Conservation (phyloP, 2,329 filamentous ascomycete species). For the Talaromyces sp. region DNA sequence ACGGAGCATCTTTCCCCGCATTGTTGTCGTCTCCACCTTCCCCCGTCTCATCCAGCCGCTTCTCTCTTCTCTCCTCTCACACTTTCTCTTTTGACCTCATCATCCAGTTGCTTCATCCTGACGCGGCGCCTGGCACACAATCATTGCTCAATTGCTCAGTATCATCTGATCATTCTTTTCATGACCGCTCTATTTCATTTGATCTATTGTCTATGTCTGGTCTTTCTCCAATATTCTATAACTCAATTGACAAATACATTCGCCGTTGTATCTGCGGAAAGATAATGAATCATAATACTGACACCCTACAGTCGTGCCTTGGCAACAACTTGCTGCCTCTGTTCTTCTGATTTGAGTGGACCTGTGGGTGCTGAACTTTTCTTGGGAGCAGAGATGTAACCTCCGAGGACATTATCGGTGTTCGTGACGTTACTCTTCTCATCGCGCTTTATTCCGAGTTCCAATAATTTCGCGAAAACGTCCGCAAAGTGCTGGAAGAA, state of each 20-base stretch:
- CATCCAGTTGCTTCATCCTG: background rate
- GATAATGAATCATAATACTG: background rate
- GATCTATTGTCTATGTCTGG: background rate
- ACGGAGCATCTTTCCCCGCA: background rate
- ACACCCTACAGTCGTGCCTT: constrained; percentile 8
- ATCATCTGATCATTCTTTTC: background rate
- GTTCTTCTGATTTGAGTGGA: constrained; percentile 14
- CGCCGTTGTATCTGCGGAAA: background rate
- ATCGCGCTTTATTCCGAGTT: constrained; percentile 58
- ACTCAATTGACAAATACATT: background rate
- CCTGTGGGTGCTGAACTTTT: constrained; percentile 12
- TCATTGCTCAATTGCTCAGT: background rate
- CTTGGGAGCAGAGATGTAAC: constrained; percentile 52
- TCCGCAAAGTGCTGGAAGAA: constrained; percentile 60
- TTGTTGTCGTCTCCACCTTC: background rate
- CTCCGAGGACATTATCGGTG: constrained; percentile 55
- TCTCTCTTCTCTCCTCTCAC: background rate
- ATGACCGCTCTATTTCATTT: background rate
- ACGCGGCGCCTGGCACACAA: background rate
- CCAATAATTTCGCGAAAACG: constrained; percentile 59
- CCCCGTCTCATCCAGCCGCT: background rate
- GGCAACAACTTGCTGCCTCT: constrained; percentile 5
- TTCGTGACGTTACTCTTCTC: constrained; percentile 52
- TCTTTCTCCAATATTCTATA: background rate
- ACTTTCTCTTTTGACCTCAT: background rate